Percentiles rank a stretch among this genome's conserved stretches.
phyloP scores from a whole-genome alignment of 768 basidiomycete genomes.

The Boletus reticuloceps region DNA sequence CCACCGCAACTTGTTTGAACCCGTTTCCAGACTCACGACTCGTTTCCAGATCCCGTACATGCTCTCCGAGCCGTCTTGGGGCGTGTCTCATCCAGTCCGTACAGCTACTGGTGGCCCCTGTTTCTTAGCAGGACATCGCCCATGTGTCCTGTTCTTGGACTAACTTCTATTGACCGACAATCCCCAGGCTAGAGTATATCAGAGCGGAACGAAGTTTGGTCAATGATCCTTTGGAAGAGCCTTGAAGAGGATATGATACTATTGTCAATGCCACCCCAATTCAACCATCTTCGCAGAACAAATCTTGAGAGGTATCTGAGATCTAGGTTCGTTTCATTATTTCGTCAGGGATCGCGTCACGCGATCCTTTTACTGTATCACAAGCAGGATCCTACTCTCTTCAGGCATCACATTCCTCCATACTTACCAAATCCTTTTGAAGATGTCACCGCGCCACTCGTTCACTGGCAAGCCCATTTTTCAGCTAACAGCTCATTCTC shows the following conservation, averaged over 20 bases:
- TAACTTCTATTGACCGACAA: neutral
- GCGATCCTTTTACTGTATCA: conserved; percentile 8
- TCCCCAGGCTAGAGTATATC: neutral
- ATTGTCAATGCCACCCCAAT: neutral
- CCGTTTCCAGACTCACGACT: neutral
- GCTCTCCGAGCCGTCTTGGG: neutral
- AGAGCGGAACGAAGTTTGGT: neutral
- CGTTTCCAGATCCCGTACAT: neutral
- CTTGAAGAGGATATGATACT: neutral
- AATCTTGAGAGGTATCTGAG: conserved; percentile 3
- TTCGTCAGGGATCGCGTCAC: conserved; percentile 7
- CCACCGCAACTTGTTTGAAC: neutral
- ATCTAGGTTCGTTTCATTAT: conserved; percentile 13
- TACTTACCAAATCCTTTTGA: neutral
- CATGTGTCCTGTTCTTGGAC: too few relatives aligned
- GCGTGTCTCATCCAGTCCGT: neutral
- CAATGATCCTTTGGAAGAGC: neutral
- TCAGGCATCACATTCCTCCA: neutral
- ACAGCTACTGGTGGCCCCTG: too few relatives aligned
- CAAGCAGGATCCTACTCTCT: conserved; percentile 3
- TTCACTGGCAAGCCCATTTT: neutral
- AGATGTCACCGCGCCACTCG: neutral
- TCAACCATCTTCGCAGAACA: neutral
- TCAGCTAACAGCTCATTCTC: neutral
- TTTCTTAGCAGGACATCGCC: too few relatives aligned